These are phyloP conservation scores for Pseudogymnoascus sp. DNA, from an alignment of 2,329 filamentous ascomycete genomes.

Conservation along the genomic window DNA sequence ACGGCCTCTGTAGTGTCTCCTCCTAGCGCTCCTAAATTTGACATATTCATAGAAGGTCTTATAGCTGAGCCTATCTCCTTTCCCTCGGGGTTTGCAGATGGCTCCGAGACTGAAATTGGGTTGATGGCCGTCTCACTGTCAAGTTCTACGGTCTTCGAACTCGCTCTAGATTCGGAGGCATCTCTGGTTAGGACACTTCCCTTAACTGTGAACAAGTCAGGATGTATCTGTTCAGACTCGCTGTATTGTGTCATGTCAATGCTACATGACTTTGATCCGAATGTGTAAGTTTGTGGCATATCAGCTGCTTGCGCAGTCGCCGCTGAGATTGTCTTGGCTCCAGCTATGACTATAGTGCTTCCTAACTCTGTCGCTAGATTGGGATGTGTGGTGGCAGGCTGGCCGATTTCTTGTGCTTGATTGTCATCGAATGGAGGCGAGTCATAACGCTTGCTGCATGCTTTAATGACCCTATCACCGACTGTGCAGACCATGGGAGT, in stretches of 20 bases:
- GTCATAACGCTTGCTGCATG: neutral
- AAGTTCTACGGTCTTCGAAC: neutral
- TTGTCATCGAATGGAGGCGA: neutral
- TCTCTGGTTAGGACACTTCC: neutral
- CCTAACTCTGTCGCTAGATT: too few species aligned
- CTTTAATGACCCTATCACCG: too few species aligned
- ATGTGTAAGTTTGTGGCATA: neutral
- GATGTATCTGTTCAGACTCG: neutral
- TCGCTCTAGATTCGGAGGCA: neutral
- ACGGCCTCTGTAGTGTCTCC: neutral
- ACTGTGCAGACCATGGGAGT: too few species aligned
- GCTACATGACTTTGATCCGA: neutral
- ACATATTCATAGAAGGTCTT: neutral
- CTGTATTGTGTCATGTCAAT: neutral
- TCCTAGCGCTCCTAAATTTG: neutral
- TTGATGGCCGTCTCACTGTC: neutral
- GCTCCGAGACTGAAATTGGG: neutral
- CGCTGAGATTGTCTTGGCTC: neutral
- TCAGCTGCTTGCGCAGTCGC: neutral
- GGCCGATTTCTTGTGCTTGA: neutral
- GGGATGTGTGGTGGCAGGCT: neutral
- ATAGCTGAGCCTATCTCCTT: too few species aligned
- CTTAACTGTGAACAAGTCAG: neutral
- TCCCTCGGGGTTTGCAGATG: too few species aligned
- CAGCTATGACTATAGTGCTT: too few species aligned